Evolutionary conservation across 805 yeast species (phyloP).

Genomic region (Metschnikowia koreensis): DNA sequence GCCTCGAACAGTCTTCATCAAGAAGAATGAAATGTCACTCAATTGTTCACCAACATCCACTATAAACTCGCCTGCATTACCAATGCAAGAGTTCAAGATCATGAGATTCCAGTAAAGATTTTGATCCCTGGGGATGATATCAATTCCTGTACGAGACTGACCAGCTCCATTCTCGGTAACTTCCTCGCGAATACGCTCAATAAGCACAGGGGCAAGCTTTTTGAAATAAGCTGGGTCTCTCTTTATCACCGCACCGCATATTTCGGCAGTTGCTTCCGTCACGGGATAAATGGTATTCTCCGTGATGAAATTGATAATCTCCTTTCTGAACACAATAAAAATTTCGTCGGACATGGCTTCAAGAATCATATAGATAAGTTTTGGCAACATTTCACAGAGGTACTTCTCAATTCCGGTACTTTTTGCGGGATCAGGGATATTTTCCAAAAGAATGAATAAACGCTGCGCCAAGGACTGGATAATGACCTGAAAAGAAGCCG

Average conservation of each 20-base stretch:
- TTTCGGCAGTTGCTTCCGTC: conserved; percentile 65
- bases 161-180: conserved; percentile 82
- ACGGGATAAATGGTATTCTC: conserved; percentile 59
- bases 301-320: conserved; percentile 55
- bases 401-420: conserved; percentile 52
- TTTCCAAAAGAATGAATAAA: conserved; percentile 63
- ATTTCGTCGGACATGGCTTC: conserved; percentile 62
- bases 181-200: conserved; percentile 59
- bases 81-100: conserved; percentile 65
- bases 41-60: conserved; percentile 47
- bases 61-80: conserved; percentile 59
- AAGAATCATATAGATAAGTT: conserved; percentile 31
- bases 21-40: conserved; percentile 40
- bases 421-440: conserved; percentile 58
- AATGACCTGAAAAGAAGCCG: conserved; percentile 65
- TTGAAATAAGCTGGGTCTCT: conserved; percentile 54
- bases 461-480: conserved; percentile 55
- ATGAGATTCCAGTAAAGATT: conserved; percentile 68
- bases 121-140: conserved; percentile 74
- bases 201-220: conserved; percentile 43
- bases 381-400: conserved; percentile 37
- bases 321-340: conserved; percentile 44
- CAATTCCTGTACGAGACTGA: conserved; percentile 58
- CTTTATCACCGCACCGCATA: conserved; percentile 69
- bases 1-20: conserved; percentile 55